Evolutionary conservation across 2,329 filamentous ascomycete species (phyloP).

Genomic region (Paraconiothyrium brasiliense): DNA sequence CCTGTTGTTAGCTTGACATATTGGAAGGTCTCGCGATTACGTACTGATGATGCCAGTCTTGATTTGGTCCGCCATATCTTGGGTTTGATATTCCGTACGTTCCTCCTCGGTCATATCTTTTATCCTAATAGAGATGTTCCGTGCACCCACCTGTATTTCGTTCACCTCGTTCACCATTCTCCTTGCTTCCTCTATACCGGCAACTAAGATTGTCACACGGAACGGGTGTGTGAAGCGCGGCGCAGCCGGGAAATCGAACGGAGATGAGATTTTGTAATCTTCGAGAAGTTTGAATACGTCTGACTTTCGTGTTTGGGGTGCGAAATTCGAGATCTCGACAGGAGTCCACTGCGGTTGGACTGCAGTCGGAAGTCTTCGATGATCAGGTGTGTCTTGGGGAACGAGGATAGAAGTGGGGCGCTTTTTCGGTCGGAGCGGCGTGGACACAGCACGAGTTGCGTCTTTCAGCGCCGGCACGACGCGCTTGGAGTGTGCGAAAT

Average conservation of each 20-base stretch:
- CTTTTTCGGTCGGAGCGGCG: background rate
- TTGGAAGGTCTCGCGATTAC: background rate
- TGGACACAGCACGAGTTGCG: no score
- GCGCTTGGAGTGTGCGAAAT: slow-evolving; percentile 8
- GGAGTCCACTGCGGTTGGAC: slow-evolving; percentile 10
- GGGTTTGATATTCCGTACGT: slow-evolving; percentile 13
- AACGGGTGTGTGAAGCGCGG: slow-evolving; percentile 21
- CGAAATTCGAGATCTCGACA: slow-evolving; percentile 26
- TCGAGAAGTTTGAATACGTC: slow-evolving; percentile 20
- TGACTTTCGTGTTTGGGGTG: slow-evolving; percentile 15
- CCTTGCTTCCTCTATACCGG: slow-evolving; percentile 17
- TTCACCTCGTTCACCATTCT: slow-evolving; percentile 22
- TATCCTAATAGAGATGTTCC: slow-evolving; percentile 18
- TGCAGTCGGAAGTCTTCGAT: background rate
- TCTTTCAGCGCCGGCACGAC: background rate
- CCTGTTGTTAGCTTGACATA: no score
- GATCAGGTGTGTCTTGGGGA: background rate
- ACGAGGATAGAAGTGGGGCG: slow-evolving; percentile 1
- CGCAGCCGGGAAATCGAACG: slow-evolving; percentile 18
- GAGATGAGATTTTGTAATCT: slow-evolving; percentile 19
- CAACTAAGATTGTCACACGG: slow-evolving; percentile 18
- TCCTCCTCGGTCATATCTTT: slow-evolving; percentile 12
- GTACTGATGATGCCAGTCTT: slow-evolving; percentile 26
- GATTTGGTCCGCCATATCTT: slow-evolving; percentile 24
- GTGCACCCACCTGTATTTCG: slow-evolving; percentile 8